These are phyloP conservation scores for Aureobasidium sp. DNA, from an alignment of 2,329 filamentous ascomycete genomes.

Conservation along the genomic window DNA sequence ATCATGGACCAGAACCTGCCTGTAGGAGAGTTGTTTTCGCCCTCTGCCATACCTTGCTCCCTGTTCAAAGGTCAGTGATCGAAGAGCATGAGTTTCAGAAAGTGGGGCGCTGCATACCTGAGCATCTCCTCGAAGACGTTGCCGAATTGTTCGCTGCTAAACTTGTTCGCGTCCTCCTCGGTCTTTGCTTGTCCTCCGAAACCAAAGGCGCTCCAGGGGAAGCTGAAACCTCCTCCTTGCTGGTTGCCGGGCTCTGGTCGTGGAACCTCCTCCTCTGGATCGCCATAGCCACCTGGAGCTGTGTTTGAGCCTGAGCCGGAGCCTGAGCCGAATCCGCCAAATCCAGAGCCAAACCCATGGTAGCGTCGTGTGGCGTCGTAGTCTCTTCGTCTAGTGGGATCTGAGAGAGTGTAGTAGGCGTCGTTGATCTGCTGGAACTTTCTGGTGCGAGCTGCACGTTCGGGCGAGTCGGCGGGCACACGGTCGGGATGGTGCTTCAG, in stretches of 20 bases:
- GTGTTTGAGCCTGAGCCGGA: conserved; percentile 30
- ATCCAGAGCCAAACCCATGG: conserved; percentile 38
- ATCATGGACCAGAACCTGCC: conserved; percentile 79
- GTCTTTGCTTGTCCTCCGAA: conserved; percentile 43
- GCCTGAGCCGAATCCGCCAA: conserved; percentile 20
- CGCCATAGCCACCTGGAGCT: conserved; percentile 35
- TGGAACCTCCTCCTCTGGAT: conserved; percentile 44
- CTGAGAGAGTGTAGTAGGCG: conserved; percentile 85
- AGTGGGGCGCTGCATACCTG: conserved; percentile 17
- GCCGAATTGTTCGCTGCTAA: conserved; percentile 76
- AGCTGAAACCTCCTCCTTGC: conserved; percentile 24
- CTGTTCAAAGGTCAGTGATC: conserved; percentile 15
- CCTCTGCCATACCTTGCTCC: conserved; percentile 62
- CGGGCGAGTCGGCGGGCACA: conserved; percentile 73
- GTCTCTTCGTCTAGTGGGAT: conserved; percentile 65
- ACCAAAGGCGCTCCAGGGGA: conserved; percentile 66
- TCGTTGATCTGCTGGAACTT: conserved; percentile 90
- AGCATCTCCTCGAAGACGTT: conserved; percentile 51
- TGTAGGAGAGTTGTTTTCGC: conserved; percentile 51
- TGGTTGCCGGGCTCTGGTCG: conserved; percentile 17
- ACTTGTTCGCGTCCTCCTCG: conserved; percentile 36
- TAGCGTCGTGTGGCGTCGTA: conserved; percentile 69
- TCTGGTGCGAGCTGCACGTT: conserved; percentile 71
- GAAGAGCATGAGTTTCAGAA: background rate
- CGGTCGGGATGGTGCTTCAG: conserved; percentile 91